phyloP scores from a whole-genome alignment of 2,329 filamentous ascomycete species.

The Bipolaris cookei region DNA sequence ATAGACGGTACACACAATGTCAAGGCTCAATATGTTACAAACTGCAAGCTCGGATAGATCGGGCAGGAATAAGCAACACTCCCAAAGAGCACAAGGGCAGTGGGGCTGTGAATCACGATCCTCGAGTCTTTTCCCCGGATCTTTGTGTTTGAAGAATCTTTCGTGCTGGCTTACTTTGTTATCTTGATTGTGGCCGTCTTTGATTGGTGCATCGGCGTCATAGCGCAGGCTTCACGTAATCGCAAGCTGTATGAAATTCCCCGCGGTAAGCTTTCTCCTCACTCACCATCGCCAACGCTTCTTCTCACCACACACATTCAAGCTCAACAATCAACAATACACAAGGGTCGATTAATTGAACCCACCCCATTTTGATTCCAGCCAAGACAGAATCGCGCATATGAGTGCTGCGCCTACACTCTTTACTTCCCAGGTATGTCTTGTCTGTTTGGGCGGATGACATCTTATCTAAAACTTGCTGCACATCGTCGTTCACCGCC shows the following conservation, averaged over 20 bases:
- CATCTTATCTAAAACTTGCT: slow-evolving; percentile 42
- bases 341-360: background rate
- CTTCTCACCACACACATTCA: background rate
- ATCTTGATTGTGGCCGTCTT: background rate
- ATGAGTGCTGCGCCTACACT: slow-evolving; percentile 59
- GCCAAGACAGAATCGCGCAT: slow-evolving; percentile 41
- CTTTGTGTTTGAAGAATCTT: slow-evolving; percentile 3
- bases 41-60: background rate
- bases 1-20: background rate
- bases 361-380: slow-evolving; percentile 35
- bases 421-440: slow-evolving; percentile 61
- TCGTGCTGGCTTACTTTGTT: background rate
- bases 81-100: slow-evolving; percentile 1
- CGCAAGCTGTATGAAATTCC: slow-evolving; percentile 1
- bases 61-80: background rate
- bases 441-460: slow-evolving; percentile 17
- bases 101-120: background rate
- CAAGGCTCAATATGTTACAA: background rate
- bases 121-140: slow-evolving; percentile 3
- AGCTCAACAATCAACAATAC: background rate
- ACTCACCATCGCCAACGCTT: background rate
- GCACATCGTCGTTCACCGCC: slow-evolving; percentile 40
- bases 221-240: slow-evolving; percentile 6
- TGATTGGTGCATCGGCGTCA: slow-evolving; percentile 5
- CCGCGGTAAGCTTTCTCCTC: slow-evolving; percentile 2